These are phyloP conservation scores for Dioszegia hungarica DNA, from an alignment of 768 basidiomycete genomes.

Conservation along the genomic window DNA sequence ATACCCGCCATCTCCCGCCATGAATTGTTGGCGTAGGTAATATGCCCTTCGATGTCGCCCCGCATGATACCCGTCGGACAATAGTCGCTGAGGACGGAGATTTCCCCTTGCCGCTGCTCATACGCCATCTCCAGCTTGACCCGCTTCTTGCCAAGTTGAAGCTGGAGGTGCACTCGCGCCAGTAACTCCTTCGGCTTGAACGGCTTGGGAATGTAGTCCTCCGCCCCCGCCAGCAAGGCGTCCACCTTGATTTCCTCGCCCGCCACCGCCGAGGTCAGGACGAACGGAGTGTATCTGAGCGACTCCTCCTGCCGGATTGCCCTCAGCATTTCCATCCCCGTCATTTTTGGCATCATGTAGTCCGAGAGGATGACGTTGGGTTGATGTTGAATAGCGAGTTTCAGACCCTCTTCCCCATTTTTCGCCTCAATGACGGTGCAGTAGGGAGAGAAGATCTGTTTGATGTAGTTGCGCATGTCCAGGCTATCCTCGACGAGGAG, in stretches of 20 bases:
- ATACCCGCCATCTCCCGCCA: slow-evolving; percentile 25
- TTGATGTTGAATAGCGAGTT: slow-evolving; percentile 12
- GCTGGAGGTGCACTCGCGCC: slow-evolving; percentile 50
- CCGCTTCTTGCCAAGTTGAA: slow-evolving; percentile 51
- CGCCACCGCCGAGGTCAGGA: slow-evolving; percentile 47
- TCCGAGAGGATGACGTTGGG: slow-evolving; percentile 50
- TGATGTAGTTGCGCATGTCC: slow-evolving; percentile 49
- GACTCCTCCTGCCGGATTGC: slow-evolving; percentile 32
- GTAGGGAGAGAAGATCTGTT: slow-evolving; percentile 45
- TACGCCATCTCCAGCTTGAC: slow-evolving; percentile 33
- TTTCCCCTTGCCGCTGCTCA: slow-evolving; percentile 28
- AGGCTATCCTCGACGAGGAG: slow-evolving; percentile 47
- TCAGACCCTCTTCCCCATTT: slow-evolving; percentile 44
- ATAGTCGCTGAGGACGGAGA: slow-evolving; percentile 32
- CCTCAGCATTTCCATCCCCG: slow-evolving; percentile 33
- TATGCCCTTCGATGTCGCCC: slow-evolving; percentile 16
- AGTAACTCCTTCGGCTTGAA: slow-evolving; percentile 51
- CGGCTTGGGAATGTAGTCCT: slow-evolving; percentile 51
- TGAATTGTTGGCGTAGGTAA: slow-evolving; percentile 31
- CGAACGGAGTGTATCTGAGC: slow-evolving; percentile 39
- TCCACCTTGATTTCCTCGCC: slow-evolving; percentile 50
- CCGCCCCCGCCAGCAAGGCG: slow-evolving; percentile 50
- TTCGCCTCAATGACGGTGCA: slow-evolving; percentile 48
- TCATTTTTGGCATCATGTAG: slow-evolving; percentile 48
- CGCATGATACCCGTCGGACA: slow-evolving; percentile 44